A percentile compares a stretch with the other conserved stretches of the same genome.
Evolutionary conservation across 495 filamentous ascomycete genomes (phyloP).

Genomic region (Talaromyces thailandensis): DNA sequence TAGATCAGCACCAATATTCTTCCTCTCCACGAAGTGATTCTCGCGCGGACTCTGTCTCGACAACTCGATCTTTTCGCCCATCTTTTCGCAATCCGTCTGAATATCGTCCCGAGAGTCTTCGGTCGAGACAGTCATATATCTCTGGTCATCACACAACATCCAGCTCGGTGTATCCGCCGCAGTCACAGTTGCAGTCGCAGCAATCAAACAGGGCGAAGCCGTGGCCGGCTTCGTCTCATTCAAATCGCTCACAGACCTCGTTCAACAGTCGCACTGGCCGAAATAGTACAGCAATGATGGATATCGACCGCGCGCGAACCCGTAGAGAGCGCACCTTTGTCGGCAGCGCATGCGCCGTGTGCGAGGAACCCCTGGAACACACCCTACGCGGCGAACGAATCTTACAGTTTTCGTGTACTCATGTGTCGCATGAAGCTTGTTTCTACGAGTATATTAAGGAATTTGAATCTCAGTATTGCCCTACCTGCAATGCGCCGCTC

Average conservation of each 20-base stretch:
- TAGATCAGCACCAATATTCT: neutral
- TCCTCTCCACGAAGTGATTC: neutral
- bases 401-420: conserved; percentile 89
- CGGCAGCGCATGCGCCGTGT: conserved; percentile 89
- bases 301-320: conserved; percentile 69
- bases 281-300: conserved; percentile 64
- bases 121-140: conserved; percentile 4
- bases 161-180: neutral
- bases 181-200: neutral
- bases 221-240: conserved; percentile 10
- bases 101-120: neutral
- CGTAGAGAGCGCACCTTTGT: conserved; percentile 92
- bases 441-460: conserved; percentile 99
- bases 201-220: neutral
- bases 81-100: conserved; percentile 1
- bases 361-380: conserved; percentile 95
- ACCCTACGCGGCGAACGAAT: conserved; percentile 92
- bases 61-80: conserved; percentile 3
- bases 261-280: conserved; percentile 41
- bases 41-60: conserved; percentile 2
- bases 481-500: conserved; percentile 86
- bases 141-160: conserved; percentile 1
- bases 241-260: conserved; percentile 31
- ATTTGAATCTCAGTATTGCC: conserved; percentile 90
- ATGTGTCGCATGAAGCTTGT: conserved; percentile 96